Conservation (phyloP, 768 basidiomycete species). For the Filobasidium wieringae region DNA sequence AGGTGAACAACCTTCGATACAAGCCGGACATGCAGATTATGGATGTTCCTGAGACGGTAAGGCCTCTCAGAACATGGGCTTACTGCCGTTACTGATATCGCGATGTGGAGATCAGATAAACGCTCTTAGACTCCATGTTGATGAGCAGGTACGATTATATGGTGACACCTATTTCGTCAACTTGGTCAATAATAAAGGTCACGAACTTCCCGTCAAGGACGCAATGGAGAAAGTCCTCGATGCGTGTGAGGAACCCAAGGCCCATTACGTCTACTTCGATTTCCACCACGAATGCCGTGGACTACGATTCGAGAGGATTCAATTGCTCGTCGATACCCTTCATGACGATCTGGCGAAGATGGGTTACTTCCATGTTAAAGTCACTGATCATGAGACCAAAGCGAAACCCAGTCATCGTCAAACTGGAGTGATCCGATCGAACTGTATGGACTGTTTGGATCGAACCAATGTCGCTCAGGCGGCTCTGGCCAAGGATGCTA, state of each 20-base stretch:
- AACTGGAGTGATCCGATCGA: slow-evolving; percentile 70
- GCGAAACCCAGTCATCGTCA: slow-evolving; percentile 44
- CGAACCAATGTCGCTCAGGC: slow-evolving; percentile 95
- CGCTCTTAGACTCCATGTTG: slow-evolving; percentile 61
- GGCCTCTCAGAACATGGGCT: too few species aligned
- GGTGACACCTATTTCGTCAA: slow-evolving; percentile 72
- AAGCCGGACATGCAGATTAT: slow-evolving; percentile 94
- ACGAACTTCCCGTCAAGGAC: slow-evolving; percentile 89
- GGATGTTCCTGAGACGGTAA: slow-evolving; percentile 75
- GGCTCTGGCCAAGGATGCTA: slow-evolving; percentile 70
- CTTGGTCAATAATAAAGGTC: slow-evolving; percentile 83
- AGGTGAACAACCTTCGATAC: slow-evolving; percentile 87
- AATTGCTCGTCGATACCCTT: slow-evolving; percentile 62
- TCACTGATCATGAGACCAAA: slow-evolving; percentile 18
- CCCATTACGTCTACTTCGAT: slow-evolving; percentile 89
- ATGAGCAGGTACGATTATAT: slow-evolving; percentile 60
- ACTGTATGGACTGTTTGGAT: slow-evolving; percentile 92
- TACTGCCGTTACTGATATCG: too few species aligned
- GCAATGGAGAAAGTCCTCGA: slow-evolving; percentile 71
- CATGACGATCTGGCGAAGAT: slow-evolving; percentile 46
- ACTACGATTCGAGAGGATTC: slow-evolving; percentile 90
- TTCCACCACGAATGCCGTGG: slow-evolving; percentile 91
- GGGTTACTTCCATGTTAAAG: slow-evolving; percentile 53
- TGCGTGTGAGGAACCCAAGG: slow-evolving; percentile 48
- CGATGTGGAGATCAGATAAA: slow-evolving; percentile 45